Conservation (phyloP, 257 asterid species). For the Eucommia ulmoides region DNA sequence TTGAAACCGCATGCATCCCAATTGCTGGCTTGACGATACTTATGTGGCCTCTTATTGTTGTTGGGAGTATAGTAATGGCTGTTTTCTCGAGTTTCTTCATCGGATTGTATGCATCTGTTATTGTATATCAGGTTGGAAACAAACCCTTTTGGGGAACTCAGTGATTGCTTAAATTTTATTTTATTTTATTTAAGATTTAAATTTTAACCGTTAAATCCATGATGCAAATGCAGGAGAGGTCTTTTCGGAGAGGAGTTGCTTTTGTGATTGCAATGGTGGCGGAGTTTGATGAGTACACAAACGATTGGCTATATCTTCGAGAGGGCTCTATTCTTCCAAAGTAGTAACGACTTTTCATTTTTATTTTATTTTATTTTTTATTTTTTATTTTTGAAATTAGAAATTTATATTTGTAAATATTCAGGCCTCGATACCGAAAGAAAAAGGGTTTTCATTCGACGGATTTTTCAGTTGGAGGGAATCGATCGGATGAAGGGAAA, state of each 20-base stretch:
- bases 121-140: constrained; percentile 72
- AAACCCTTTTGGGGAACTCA: not conserved
- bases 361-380: not conserved
- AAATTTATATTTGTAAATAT: not conserved
- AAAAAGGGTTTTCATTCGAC: constrained; percentile 29
- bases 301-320: constrained; percentile 91
- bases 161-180: no score
- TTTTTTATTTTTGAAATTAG: not conserved
- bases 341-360: no score
- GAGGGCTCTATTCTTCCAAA: constrained; percentile 89
- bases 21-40: constrained; percentile 84
- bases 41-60: constrained; percentile 85
- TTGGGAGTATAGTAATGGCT: constrained; percentile 68
- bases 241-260: constrained; percentile 69
- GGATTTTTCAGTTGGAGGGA: constrained; percentile 38
- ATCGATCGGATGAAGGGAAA: constrained; percentile 30
- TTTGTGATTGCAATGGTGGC: constrained; percentile 88
- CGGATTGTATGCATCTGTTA: constrained; percentile 68
- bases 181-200: no score
- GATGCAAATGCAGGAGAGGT: constrained; percentile 54
- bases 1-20: constrained; percentile 92
- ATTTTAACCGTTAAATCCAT: not conserved
- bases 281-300: constrained; percentile 90
- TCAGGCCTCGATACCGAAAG: constrained; percentile 76
- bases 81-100: constrained; percentile 68